phyloP scores from a whole-genome alignment of 306 rosid species.

The Cucurbita ficifolia region DNA sequence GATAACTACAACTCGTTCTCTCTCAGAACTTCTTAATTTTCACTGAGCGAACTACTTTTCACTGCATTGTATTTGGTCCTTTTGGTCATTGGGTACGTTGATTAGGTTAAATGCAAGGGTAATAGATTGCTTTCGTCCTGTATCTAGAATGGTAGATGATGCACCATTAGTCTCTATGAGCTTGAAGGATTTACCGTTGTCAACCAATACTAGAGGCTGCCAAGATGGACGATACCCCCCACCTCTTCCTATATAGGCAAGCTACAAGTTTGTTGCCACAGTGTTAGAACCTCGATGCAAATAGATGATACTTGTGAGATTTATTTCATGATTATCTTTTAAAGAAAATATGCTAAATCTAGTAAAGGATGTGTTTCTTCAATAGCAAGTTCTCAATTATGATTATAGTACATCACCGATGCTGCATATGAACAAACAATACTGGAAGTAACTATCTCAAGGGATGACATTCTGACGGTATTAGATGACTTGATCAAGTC shows the following conservation, averaged over 20 bases:
- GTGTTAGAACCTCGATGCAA: conserved; percentile 11
- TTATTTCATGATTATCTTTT: background rate
- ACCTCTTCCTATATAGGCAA: background rate
- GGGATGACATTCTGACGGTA: background rate
- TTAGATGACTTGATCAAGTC: background rate
- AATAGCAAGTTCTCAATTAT: background rate
- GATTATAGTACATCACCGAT: background rate
- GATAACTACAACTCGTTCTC: background rate
- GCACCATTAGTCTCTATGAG: background rate
- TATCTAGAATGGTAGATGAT: too few species aligned
- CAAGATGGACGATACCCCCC: background rate
- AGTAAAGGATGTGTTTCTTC: background rate
- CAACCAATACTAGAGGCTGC: background rate
- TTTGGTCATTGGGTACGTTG: background rate
- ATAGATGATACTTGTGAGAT: conserved; percentile 4
- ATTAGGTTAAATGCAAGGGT: too few species aligned
- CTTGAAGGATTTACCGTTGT: background rate
- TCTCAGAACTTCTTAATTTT: background rate
- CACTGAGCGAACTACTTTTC: background rate
- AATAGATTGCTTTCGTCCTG: too few species aligned
- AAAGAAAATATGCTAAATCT: background rate
- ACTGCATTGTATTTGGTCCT: background rate
- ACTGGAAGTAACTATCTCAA: background rate
- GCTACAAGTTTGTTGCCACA: background rate
- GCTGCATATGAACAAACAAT: background rate